phyloP scores from a whole-genome alignment of 352 stramenopile species.

The Pythium periplocum region DNA sequence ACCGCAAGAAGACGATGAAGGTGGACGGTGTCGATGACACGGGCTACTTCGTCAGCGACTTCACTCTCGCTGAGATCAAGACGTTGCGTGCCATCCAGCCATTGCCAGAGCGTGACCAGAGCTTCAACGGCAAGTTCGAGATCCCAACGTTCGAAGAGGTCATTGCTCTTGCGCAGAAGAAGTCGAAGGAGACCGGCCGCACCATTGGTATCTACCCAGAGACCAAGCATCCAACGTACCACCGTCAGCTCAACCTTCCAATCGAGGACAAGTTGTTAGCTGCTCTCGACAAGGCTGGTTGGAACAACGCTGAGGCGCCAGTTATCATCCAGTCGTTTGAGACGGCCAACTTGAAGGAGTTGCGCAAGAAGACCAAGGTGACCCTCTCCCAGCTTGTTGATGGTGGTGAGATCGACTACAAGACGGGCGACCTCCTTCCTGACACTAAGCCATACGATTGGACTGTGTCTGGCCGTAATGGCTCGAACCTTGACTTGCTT shows the following conservation, averaged over 20 bases:
- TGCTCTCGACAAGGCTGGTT: conserved; percentile 53
- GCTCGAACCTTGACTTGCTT: conserved; percentile 44
- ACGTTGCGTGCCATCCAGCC: conserved; percentile 76
- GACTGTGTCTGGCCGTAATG: conserved; percentile 10
- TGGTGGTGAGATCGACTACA: conserved; percentile 51
- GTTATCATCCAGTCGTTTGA: conserved; percentile 73
- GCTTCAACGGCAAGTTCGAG: conserved; percentile 74
- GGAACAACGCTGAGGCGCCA: conserved; percentile 55
- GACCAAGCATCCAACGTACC: conserved; percentile 76
- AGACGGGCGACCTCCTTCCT: conserved; percentile 70
- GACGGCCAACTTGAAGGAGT: conserved; percentile 52
- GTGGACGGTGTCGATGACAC: conserved; percentile 46
- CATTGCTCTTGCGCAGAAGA: conserved; percentile 43
- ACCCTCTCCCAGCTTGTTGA: conserved; percentile 63
- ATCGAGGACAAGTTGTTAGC: conserved; percentile 67
- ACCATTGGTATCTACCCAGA: conserved; percentile 84
- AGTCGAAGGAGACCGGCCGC: conserved; percentile 43
- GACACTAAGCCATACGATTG: conserved; percentile 60
- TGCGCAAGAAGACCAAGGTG: conserved; percentile 58
- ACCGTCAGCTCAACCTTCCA: conserved; percentile 39
- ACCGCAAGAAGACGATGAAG: conserved; percentile 39
- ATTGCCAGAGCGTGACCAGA: conserved; percentile 63
- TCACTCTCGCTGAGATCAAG: conserved; percentile 89
- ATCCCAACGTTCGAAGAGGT: conserved; percentile 88
- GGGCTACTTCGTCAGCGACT: conserved; percentile 87